A percentile compares a stretch with the other conserved stretches of the same genome.
Conservation (phyloP, 805 yeast species). For the Komagataella populi region DNA sequence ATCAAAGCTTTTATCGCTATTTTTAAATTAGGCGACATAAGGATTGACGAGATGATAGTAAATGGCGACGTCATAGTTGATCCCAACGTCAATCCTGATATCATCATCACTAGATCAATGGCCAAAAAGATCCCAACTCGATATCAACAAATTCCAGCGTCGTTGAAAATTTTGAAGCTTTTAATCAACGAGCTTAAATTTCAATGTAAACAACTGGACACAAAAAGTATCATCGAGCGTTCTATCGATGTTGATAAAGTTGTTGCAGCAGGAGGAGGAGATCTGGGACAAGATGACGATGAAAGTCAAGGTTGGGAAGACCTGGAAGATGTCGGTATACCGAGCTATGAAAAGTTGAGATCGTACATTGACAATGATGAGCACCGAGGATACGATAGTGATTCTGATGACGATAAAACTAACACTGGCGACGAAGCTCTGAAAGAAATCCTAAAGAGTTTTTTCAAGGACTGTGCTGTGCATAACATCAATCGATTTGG, state of each 20-base stretch:
- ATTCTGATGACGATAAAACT: slow-evolving; percentile 6
- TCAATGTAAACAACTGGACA: slow-evolving; percentile 32
- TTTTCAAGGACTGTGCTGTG: slow-evolving; percentile 43
- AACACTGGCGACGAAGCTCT: slow-evolving; percentile 17
- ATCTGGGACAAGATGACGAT: slow-evolving; percentile 18
- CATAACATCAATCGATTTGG: slow-evolving; percentile 38
- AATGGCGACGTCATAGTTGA: slow-evolving; percentile 53
- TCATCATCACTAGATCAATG: slow-evolving; percentile 81
- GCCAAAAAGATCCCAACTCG: slow-evolving; percentile 49
- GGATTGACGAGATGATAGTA: slow-evolving; percentile 39
- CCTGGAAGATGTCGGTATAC: slow-evolving; percentile 49
- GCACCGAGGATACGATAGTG: slow-evolving; percentile 11
- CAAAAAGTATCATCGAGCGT: slow-evolving; percentile 7
- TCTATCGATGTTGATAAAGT: slow-evolving; percentile 9
- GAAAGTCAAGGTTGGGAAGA: slow-evolving; percentile 67
- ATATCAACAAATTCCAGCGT: slow-evolving; percentile 54
- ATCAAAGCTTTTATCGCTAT: slow-evolving; percentile 62
- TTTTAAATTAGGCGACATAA: slow-evolving; percentile 40
- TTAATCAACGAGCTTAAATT: slow-evolving; percentile 56
- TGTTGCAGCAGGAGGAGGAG: slow-evolving; percentile 16
- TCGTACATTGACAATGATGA: slow-evolving; percentile 37
- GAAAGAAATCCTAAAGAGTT: slow-evolving; percentile 27
- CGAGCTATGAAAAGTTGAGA: slow-evolving; percentile 49
- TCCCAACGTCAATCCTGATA: slow-evolving; percentile 39
- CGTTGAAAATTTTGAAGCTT: slow-evolving; percentile 59